Evolutionary conservation across 495 filamentous ascomycete genomes (phyloP).

Genomic region (Hyaloscypha bicolor): DNA sequence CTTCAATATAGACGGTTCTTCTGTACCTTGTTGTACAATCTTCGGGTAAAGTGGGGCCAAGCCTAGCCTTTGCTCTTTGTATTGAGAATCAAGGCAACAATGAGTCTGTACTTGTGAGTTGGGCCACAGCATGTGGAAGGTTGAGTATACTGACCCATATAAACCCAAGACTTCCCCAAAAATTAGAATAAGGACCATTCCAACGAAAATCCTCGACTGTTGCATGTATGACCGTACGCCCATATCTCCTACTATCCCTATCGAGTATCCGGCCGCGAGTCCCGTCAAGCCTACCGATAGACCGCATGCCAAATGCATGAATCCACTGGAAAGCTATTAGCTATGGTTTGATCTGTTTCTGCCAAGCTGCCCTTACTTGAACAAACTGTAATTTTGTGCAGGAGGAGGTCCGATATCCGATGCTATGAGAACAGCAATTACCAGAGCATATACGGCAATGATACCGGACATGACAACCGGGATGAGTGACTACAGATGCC

Average conservation of each 20-base stretch:
- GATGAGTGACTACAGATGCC: slow-evolving; percentile 69
- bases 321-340: slow-evolving; percentile 55
- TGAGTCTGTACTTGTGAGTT: slow-evolving; percentile 44
- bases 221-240: slow-evolving; percentile 94
- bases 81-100: slow-evolving; percentile 61
- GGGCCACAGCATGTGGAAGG: neutral
- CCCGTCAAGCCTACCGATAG: slow-evolving; percentile 89
- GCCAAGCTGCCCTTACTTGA: slow-evolving; percentile 59
- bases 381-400: slow-evolving; percentile 70
- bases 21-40: neutral
- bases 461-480: slow-evolving; percentile 99
- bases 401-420: slow-evolving; percentile 74
- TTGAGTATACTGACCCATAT: slow-evolving; percentile 72
- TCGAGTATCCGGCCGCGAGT: slow-evolving; percentile 94
- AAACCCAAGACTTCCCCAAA: slow-evolving; percentile 97
- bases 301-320: slow-evolving; percentile 92
- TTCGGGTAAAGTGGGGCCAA: neutral
- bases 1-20: slow-evolving; percentile 2
- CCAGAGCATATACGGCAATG: slow-evolving; percentile 95
- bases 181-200: slow-evolving; percentile 98
- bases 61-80: slow-evolving; percentile 43
- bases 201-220: slow-evolving; percentile 93
- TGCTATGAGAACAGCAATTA: slow-evolving; percentile 93
- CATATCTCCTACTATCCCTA: slow-evolving; percentile 92
- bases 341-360: neutral